Conservation (phyloP, 163 green algal genomes). For the Scenedesmus sp. region DNA sequence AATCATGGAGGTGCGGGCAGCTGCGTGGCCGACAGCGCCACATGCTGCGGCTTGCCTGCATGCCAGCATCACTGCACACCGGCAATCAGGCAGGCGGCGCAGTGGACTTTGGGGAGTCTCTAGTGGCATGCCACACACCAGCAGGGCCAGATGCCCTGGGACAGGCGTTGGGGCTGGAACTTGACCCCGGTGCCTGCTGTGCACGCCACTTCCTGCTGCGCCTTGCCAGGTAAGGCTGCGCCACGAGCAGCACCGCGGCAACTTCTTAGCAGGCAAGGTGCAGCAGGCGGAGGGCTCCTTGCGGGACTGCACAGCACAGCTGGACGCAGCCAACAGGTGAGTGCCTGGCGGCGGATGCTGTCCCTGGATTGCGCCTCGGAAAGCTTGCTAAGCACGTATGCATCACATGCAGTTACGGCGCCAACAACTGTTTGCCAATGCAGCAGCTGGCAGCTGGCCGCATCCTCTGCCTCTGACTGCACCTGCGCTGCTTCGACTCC, state of each 20-base stretch:
- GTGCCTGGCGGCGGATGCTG: not conserved
- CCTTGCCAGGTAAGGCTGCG: not conserved
- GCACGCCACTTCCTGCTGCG: not conserved
- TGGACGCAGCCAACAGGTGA: slow-evolving; percentile 49
- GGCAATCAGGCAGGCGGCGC: too few relatives aligned
- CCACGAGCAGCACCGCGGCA: slow-evolving; percentile 24
- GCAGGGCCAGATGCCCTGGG: not conserved
- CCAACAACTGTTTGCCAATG: not conserved
- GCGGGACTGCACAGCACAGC: slow-evolving; percentile 4
- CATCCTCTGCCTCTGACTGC: not conserved
- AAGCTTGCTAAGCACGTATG: not conserved
- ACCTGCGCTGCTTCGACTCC: not conserved
- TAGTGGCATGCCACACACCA: not conserved
- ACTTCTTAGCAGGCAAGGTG: slow-evolving; percentile 45
- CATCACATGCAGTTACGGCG: not conserved
- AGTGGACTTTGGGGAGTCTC: too few relatives aligned
- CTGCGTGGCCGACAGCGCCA: not conserved
- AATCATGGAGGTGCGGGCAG: slow-evolving; percentile 35
- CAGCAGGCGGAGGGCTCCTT: slow-evolving; percentile 35
- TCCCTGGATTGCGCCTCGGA: not conserved
- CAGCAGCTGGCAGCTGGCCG: not conserved
- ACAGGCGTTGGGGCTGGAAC: too few relatives aligned
- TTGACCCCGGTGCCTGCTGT: not conserved
- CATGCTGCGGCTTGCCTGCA: too few relatives aligned
- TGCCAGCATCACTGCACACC: too few relatives aligned